Evolutionary conservation across 192 early-diverging fungal species (phyloP), one percentile per base, ranked within the genome.

Genomic region (Umbelopsis isabellina): DNA sequence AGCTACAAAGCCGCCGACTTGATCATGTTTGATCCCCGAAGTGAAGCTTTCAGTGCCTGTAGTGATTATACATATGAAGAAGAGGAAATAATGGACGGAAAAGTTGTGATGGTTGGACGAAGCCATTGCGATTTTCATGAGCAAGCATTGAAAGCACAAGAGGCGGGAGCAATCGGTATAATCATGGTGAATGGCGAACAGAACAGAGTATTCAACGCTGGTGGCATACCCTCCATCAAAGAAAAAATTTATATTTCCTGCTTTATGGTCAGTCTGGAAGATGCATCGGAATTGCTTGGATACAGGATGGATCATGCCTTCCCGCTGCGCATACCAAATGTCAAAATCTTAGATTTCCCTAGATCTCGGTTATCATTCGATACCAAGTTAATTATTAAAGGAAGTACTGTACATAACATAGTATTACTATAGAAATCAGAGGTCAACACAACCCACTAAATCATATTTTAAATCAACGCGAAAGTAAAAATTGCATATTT

Each of bases 61-160:
- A 67, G 58, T 4, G 58, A 67, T 1, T 86, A 71, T 46, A 72
- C 73, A 4, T 20, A 11, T 11, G 64, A 71, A 13, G 76, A 83
- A 46, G 21, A 65, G 16, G 20, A 52, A 0, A 35, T 46, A 8
- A 72, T 83, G 25, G 58, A 41, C 7, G 75, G 66, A 27, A 79
- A 77, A n/a, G 72, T 83, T 27, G 15, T 84, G 27, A 53, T 84
- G 0, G 74, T 86, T 0, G 74, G 76, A 21, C 66, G 85, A 8
- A 82, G 85, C 0, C 47, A 53, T 18, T 86, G 85, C 69, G 45
- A 72, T 3, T 86, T 86, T 50, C 68, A 76, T 11, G 65, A 80
- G 13, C 84, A 86, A 49, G 79, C 73, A 0, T 67, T 69, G n/a
- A 68, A 74, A 46, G 83, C 83, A 1, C 83, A 86, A 41, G 48